These are phyloP conservation scores for Chloranthus sessilifolius DNA, from an alignment of 164 flowering plant genomes.

Conservation along the genomic window DNA sequence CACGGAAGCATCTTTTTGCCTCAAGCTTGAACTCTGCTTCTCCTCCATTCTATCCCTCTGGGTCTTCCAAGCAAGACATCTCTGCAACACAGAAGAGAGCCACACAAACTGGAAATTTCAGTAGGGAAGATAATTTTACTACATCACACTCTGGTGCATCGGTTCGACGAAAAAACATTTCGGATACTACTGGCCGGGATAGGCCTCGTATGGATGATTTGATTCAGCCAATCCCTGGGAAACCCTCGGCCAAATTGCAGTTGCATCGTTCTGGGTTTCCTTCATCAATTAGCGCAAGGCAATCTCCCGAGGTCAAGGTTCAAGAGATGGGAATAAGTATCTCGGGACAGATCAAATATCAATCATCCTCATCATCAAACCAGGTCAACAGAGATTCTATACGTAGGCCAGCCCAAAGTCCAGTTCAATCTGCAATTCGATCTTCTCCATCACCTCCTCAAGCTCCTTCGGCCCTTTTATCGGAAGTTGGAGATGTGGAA, in stretches of 20 bases:
- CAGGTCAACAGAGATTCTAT: conserved; percentile 41
- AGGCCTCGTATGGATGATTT: conserved; percentile 48
- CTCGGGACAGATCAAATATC: conserved; percentile 43
- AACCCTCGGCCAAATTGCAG: conserved; percentile 32
- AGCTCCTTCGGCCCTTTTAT: conserved; percentile 31
- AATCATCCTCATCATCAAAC: conserved; percentile 31
- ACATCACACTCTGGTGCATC: conserved; percentile 33
- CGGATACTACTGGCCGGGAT: conserved; percentile 42
- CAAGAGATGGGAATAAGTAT: conserved; percentile 46
- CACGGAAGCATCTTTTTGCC: conserved; percentile 48
- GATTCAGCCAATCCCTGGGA: conserved; percentile 31
- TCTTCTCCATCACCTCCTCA: conserved; percentile 54
- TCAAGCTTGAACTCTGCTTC: conserved; percentile 87
- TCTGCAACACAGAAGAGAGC: conserved; percentile 43
- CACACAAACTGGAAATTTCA: conserved; percentile 32
- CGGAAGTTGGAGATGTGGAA: conserved; percentile 50
- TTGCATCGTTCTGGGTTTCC: conserved; percentile 41
- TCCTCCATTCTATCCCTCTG: conserved; percentile 96
- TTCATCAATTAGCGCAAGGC: conserved; percentile 19
- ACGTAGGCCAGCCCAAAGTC: conserved; percentile 34
- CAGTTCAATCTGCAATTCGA: conserved; percentile 36
- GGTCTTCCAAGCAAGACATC: conserved; percentile 66
- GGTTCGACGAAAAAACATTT: conserved; percentile 49
- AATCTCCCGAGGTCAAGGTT: conserved; percentile 34
- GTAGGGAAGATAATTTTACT: conserved; percentile 30